A percentile compares a stretch with the other conserved stretches of the same genome.
Evolutionary conservation across 768 basidiomycete genomes (phyloP).

Genomic region (Hygrocybe punicea): DNA sequence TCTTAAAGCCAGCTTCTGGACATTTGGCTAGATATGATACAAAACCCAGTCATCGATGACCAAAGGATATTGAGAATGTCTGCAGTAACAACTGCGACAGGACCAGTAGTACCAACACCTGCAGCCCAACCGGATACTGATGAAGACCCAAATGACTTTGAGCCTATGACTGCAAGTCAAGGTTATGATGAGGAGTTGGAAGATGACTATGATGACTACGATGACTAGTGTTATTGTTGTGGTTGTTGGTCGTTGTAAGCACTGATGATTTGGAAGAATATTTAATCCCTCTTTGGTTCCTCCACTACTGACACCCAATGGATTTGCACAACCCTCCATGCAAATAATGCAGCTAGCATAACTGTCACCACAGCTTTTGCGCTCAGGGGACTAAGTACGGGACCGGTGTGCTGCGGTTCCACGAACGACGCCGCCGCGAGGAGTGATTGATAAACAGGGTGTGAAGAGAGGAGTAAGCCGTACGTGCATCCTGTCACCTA

Average conservation of each 20-base stretch:
- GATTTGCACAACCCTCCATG: constrained; percentile 3
- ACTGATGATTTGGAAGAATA: too few species aligned
- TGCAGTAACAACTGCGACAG: background rate
- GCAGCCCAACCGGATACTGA: background rate
- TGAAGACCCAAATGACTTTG: constrained; percentile 9
- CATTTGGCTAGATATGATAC: constrained; percentile 47
- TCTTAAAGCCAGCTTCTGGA: constrained; percentile 37
- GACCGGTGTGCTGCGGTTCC: background rate
- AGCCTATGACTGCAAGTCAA: background rate
- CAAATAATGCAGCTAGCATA: constrained; percentile 10
- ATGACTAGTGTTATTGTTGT: background rate
- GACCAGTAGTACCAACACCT: background rate
- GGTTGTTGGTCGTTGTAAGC: background rate
- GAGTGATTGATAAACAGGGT: background rate
- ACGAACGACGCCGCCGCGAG: background rate
- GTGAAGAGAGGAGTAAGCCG: background rate
- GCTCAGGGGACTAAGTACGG: background rate
- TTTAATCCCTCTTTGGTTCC: background rate
- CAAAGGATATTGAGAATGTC: constrained; percentile 27
- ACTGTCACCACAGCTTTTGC: constrained; percentile 8
- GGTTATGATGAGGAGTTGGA: background rate
- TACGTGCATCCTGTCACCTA: background rate
- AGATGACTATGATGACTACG: background rate
- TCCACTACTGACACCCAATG: background rate
- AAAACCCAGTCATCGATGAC: constrained; percentile 46